Base-by-base conservation (phyloP, 2,329 filamentous ascomycete genomes). In the Penicillium janthinellum region DNA sequence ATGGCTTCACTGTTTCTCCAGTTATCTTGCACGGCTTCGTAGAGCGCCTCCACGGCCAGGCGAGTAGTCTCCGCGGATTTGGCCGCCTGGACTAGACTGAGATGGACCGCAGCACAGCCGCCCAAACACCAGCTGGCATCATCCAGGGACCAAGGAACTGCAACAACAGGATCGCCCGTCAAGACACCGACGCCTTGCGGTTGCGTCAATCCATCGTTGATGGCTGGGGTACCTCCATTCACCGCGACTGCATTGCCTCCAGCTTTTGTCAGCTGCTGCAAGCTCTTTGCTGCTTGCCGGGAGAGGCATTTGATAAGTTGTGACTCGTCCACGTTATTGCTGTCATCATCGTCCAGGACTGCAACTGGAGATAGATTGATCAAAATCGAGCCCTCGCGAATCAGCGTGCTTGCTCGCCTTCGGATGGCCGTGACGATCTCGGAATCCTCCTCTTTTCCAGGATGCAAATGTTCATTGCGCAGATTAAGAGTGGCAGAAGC, bases 1-100 rank as follows among this genome's bases (percentile, higher is more conserved):
- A 99, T 97, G 28, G 95, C 93, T 74, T 99, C 96, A 67, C 95
- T 98, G 66, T 98, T 98, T 64, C 95, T 86, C 95, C 96, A 99
- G 72, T 90, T 98, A 64, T 90, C 89, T 65, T 90, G 89, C 52
- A 97, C 90, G 61, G 91, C 91, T 64, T 90, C 87, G 63, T 97
- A 92, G 28, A 96, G 82, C 69, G 96, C 90, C 69, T 96, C 88
- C 2, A 96, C 87, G 1, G 93, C 88, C 56, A 90, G 85, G 10
- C 93, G 79, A 31, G 93, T 87, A 47, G 88, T 88, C 51, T 92
- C 86, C 7, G 86, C 82, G 0, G 87, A 88, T 2, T 83, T 82
- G 1, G 95, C 89, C 37, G 88, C 83, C 71, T 97, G 92, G 6
- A 99, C 82, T 38, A 98, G 79, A 71, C 93, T 96, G 56, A 99